Evolutionary conservation across 495 filamentous ascomycete species (phyloP), one percentile per base, ranked within the genome.

Genomic region (Penicillium herquei): DNA sequence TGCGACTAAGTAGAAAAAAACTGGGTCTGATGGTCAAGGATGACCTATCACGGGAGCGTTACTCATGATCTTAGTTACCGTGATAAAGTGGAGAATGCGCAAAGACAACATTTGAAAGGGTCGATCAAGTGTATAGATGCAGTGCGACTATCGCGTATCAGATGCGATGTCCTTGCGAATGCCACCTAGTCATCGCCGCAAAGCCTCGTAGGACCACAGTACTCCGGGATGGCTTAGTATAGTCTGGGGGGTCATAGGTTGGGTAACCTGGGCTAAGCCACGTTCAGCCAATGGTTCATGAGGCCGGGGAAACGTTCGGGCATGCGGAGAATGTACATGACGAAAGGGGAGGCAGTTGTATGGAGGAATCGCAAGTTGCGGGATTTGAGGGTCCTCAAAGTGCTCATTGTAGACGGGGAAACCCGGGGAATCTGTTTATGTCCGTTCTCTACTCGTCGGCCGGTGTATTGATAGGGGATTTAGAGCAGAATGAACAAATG

Each of bases 1-100:
- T 46, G 54, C 47, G 47, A 59, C 52, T 57, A 59, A 48, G 30
- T 33, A 37, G 42, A 43, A 45, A 52, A 64, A 67, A 67, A 67
- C 43, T 62, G 64, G 64, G 64, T 64, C 64, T 41, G 13, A 9
- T 18, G 30, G 42, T 30, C 41, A 30, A 35, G 26, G 13, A 31
- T 7, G 39, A 41, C 34, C 34, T 37, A 37, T 37, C 34, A 37
- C 34, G 9, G 4, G 21, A 26, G 21, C 34, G 34, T 37, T 13
- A 13, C 34, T 10, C 34, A 9, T 13, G 34, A 13, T 9, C n/a
- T 13, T n/a, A 41, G n/a, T 7, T n/a, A 6, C 26, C 13, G 11
- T 46, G 31, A 6, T n/a, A 46, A 14, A 46, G 43, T 46, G 43
- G 43, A 26, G 43, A 46, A 46, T 14, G 43, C 57, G 43, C 3